These are phyloP conservation scores for Alternaria sp. DNA, from an alignment of 2,329 filamentous ascomycete species.

Conservation along the genomic window DNA sequence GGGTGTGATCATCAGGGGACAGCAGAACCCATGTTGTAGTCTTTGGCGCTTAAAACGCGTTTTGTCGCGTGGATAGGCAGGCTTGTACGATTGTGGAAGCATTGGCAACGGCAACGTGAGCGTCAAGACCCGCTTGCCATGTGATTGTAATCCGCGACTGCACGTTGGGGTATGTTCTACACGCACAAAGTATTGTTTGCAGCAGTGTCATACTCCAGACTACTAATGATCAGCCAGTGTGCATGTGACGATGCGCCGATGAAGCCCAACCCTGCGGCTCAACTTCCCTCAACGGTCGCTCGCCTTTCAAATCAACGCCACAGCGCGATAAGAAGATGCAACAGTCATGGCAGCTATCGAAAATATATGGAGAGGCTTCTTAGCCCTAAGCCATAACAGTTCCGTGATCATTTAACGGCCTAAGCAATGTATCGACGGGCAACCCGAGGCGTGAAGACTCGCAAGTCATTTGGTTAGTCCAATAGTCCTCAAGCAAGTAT, in stretches of 20 bases:
- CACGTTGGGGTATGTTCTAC: background rate
- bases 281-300: background rate
- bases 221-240: background rate
- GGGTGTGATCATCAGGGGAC: background rate
- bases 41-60: background rate
- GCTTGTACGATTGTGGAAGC: background rate
- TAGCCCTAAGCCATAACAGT: background rate
- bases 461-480: background rate
- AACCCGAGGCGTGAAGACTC: background rate
- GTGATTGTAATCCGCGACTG: background rate
- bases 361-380: background rate
- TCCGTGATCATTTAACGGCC: background rate
- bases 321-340: background rate
- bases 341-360: background rate
- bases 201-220: background rate
- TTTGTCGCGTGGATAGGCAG: background rate
- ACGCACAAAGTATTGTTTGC: background rate
- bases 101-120: background rate
- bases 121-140: background rate
- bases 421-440: background rate
- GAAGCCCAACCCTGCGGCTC: background rate
- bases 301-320: background rate
- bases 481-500: background rate
- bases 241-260: background rate
- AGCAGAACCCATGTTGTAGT: background rate